Evolutionary conservation across 768 basidiomycete species (phyloP), one percentile per base, ranked within the genome.

Genomic region (button mushroom (Agaricus bisporus)): DNA sequence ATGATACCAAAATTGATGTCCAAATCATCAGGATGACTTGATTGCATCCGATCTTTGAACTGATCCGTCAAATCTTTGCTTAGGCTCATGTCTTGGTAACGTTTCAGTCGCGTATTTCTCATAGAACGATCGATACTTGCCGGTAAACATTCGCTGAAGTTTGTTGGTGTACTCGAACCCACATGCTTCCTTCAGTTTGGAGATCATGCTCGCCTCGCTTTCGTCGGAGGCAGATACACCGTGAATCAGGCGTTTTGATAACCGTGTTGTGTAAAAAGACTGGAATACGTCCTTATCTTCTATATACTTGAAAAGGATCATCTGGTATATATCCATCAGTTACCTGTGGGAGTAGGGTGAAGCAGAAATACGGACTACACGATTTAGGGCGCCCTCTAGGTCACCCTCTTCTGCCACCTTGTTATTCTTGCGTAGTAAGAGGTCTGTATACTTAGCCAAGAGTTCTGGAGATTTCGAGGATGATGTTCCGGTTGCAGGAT

Each of bases 281-380:
- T 95, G 94, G 83, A 98, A 99, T 11, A 98, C 91, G 60, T 99
- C 95, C 74, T 97, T 97, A 76, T 98, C 95, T 66, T 95, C 92
- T 61, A 98, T 88, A 70, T 97, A 98, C 67, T 94, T 94, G 88
- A 99, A 97, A 46, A 98, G 73, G 12, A 91, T 78, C 94, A 98
- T 97, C 95, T 98, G 64, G 5, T 59, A 39, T 11, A 69, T 50
- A 60, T 64, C 11, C 22, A 49, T 17, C 54, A 18, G 41, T 69
- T 14, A 65, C 61, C 36, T 70, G 59, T 28, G 32, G 35, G n/a
- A 37, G 9, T n/a, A 39, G 15, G 11, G 18, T 22, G 42, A 71
- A 63, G 63, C 73, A 73, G 32, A 50, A 17, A 20, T 35, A 61
- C 86, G 48, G 66, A 95, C 95, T 63, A 93, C 91, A 60, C 92